Base-by-base conservation (phyloP, 2,329 filamentous ascomycete species). In the Ascochyta fabae region DNA sequence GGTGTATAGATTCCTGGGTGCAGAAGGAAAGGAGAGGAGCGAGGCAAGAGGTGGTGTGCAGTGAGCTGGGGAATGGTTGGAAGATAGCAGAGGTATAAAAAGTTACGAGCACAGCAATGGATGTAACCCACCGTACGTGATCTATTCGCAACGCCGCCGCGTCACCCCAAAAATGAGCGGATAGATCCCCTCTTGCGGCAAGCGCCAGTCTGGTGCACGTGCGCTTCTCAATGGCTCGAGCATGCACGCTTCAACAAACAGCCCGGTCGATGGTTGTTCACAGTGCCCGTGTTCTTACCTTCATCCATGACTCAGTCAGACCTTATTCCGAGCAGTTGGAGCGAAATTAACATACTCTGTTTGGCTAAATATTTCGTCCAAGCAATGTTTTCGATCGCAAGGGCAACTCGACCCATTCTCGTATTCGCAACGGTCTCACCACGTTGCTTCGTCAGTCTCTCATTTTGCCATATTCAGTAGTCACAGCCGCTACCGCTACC, bases 21-120 rank as follows among this genome's bases (percentile, higher is more conserved):
- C 15, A 26, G 23, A 33, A 13, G 3, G 24, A 16, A 23, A 33
- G 9, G 24, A 35, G 36, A 22, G 33, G 8, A 19, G 22, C 5
- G 23, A 34, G 38, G 5, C 23, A 33, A 23, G 35, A 16, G 24
- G 31, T 38, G 41, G 33, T 16, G 12, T 45, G 26, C 43, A 19
- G 23, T 48, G n/a, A 22, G 53, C 31, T 16, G 23, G 38, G n/a
- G 53, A 53, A 42, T 52, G 29, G 52, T 45, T 57, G 59, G 31
- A 55, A 54, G 47, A 54, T 59, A 53, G 41, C 53, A 59, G 56
- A 48, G 54, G 45, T 61, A 63, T 66, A 62, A 58, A 64, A 61
- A 60, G 55, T 51, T 48, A 48, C 41, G 56, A 62, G 49, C 49
- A 64, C 54, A 22, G 45, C 58, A 56, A 47, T 58, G 48, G 58